Evolutionary conservation across 345 rosid species (phyloP).

Genomic region (Excoecaria cochinchinensis): DNA sequence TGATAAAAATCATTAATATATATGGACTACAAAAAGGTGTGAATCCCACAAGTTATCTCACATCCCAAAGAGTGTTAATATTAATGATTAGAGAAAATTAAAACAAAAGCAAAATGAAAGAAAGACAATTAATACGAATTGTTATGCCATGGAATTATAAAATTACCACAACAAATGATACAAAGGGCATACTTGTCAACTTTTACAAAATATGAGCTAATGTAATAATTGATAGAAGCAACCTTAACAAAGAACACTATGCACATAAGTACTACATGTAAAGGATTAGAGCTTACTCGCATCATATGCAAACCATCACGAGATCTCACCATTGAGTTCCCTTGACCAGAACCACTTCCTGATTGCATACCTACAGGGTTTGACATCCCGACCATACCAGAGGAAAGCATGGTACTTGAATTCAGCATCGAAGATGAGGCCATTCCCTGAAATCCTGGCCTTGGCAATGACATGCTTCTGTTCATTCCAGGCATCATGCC

Average conservation of each 20-base stretch:
- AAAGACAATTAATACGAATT: background rate
- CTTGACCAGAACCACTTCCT: slow-evolving; percentile 66
- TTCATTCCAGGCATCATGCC: slow-evolving; percentile 63
- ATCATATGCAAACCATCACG: slow-evolving; percentile 69
- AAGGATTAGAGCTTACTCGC: slow-evolving; percentile 53
- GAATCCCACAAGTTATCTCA: background rate
- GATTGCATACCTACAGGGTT: slow-evolving; percentile 61
- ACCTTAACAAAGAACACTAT: background rate
- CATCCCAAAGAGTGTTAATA: background rate
- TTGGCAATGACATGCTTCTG: slow-evolving; percentile 67
- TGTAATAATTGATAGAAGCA: background rate
- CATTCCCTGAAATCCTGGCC: slow-evolving; percentile 81
- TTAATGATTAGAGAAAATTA: background rate
- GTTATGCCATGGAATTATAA: background rate
- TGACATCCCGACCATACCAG: slow-evolving; percentile 69
- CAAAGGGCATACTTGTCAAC: background rate
- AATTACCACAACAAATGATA: background rate
- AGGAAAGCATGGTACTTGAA: slow-evolving; percentile 62
- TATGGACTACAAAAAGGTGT: background rate
- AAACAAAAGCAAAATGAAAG: background rate
- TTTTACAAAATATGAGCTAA: background rate
- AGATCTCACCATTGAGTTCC: slow-evolving; percentile 72
- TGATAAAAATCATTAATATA: background rate
- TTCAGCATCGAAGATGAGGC: slow-evolving; percentile 65
- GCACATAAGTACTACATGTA: background rate